Conservation (phyloP, 192 early-diverging fungal species). For the Lobosporangium transversale region DNA sequence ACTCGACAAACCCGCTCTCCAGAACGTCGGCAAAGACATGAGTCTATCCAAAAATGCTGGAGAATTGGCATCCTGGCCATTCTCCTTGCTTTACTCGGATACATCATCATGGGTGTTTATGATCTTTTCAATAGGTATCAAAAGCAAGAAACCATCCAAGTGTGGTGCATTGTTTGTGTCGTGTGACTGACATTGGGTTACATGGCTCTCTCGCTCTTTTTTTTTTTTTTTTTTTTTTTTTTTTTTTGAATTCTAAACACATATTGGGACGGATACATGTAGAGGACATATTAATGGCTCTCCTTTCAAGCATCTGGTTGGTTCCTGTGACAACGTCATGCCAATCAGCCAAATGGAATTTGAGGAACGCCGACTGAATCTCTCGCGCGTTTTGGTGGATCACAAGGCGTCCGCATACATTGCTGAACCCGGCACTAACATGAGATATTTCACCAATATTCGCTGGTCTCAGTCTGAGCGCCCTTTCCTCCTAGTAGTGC, state of each 20-base stretch:
- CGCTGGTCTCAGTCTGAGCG: conserved; percentile 59
- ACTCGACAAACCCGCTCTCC: neutral
- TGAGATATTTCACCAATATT: conserved; percentile 61
- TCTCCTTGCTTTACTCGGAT: conserved; percentile 20
- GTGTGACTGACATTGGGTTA: too few relatives aligned
- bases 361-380: conserved; percentile 48
- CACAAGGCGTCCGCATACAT: conserved; percentile 54
- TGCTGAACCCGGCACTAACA: conserved; percentile 58
- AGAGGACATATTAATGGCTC: conserved; percentile 11
- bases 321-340: conserved; percentile 54
- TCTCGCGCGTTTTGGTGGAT: conserved; percentile 43
- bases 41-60: conserved; percentile 26
- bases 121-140: conserved; percentile 24
- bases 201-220: neutral
- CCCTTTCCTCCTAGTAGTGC: conserved; percentile 56
- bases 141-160: too few relatives aligned
- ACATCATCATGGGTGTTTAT: conserved; percentile 9
- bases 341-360: conserved; percentile 51
- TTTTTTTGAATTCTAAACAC: too few relatives aligned
- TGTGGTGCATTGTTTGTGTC: too few relatives aligned
- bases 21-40: conserved; percentile 5
- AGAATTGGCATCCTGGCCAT: conserved; percentile 21
- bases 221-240: neutral
- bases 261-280: too few relatives aligned
- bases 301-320: conserved; percentile 29